These are phyloP conservation scores for Lactifluus volemus DNA, from an alignment of 768 basidiomycete genomes.

Conservation along the genomic window DNA sequence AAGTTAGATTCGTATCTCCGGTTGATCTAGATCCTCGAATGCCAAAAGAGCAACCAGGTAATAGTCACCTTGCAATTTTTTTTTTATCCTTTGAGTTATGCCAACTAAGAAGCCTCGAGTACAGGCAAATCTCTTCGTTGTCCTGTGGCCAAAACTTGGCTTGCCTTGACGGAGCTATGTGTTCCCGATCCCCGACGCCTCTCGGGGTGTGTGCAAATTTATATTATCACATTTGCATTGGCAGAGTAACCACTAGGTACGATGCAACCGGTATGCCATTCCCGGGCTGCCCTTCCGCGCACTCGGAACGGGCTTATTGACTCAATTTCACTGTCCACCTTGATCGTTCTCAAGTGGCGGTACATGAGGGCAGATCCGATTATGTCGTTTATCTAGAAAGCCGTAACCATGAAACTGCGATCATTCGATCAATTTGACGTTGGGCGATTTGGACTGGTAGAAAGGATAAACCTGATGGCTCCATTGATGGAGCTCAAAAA, in stretches of 20 bases:
- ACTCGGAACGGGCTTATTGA: not conserved
- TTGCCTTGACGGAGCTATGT: not conserved
- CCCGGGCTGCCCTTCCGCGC: not conserved
- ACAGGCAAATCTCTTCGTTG: not conserved
- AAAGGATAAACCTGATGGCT: not conserved
- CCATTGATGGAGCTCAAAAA: not conserved
- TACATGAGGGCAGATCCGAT: not conserved
- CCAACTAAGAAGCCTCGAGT: not conserved
- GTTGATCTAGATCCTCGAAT: not conserved
- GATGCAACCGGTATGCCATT: not conserved
- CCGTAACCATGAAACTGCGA: conserved; percentile 5
- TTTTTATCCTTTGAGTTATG: not conserved
- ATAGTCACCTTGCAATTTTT: not conserved
- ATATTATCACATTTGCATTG: not conserved
- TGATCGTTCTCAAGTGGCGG: not conserved
- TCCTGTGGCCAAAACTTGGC: not conserved
- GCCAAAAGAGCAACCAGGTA: not conserved
- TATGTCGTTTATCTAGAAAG: not conserved
- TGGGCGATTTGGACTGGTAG: not conserved
- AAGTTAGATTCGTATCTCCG: not conserved
- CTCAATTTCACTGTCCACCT: not conserved
- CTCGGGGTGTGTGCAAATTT: not conserved
- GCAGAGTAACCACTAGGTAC: not conserved
- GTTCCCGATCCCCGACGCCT: not conserved
- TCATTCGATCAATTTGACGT: not conserved